Percentiles rank a stretch among this genome's conserved stretches.
These are phyloP conservation scores for Kingdonia uniflora DNA, from an alignment of 164 flowering plant species.

Conservation along the genomic window DNA sequence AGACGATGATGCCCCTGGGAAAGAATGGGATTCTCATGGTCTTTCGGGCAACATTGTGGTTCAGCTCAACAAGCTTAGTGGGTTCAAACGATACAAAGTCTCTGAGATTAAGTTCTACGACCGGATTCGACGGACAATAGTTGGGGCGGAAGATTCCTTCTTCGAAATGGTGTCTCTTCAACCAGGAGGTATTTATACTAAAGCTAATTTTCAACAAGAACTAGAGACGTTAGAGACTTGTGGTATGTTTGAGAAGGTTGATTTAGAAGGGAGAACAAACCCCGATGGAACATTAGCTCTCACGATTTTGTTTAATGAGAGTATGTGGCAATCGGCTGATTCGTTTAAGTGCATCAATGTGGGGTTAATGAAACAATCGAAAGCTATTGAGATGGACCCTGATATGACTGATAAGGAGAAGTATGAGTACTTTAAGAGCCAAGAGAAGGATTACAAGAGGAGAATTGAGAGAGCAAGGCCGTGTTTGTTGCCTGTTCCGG, in stretches of 20 bases:
- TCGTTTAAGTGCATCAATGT: conserved; percentile 80
- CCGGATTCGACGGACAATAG: conserved; percentile 24
- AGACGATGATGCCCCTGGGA: conserved; percentile 28
- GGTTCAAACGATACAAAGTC: conserved; percentile 70
- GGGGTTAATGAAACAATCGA: conserved; percentile 70
- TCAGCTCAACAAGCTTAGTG: conserved; percentile 68
- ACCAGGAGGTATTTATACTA: conserved; percentile 85
- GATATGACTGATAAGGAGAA: conserved; percentile 85
- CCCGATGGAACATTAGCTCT: conserved; percentile 70
- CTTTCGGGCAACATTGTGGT: conserved; percentile 66
- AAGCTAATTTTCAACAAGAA: conserved; percentile 70
- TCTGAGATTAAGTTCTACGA: conserved; percentile 75
- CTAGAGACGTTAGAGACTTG: conserved; percentile 74
- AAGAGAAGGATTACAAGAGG: conserved; percentile 81
- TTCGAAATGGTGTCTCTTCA: conserved; percentile 84
- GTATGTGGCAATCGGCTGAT: conserved; percentile 79
- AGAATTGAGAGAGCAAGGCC: conserved; percentile 70
- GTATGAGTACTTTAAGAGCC: conserved; percentile 44
- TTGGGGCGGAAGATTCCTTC: conserved; percentile 78
- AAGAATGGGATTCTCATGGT: conserved; percentile 86
- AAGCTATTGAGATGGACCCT: conserved; percentile 60
- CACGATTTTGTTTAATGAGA: conserved; percentile 59
- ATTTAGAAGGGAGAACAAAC: conserved; percentile 63
- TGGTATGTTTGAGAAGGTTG: conserved; percentile 97
- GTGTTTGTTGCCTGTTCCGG: conserved; percentile 56